A percentile compares a stretch with the other conserved stretches of the same genome.
These are phyloP conservation scores for Penicillium griseofulvum DNA, from an alignment of 2,329 filamentous ascomycete species.

Conservation along the genomic window DNA sequence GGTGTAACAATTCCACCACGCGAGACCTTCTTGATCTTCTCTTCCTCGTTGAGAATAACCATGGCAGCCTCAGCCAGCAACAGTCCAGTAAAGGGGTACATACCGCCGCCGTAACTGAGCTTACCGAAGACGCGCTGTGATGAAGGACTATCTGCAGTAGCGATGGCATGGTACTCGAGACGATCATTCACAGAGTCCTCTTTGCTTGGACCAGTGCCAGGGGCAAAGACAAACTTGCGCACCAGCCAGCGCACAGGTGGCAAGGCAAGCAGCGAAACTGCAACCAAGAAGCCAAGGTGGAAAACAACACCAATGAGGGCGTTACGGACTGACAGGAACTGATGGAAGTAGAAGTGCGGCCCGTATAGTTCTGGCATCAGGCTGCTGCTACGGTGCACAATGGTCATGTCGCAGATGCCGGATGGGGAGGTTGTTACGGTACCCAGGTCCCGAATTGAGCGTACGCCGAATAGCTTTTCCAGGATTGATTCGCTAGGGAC, in stretches of 20 bases:
- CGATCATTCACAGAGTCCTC: conserved; percentile 42
- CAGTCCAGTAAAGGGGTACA: conserved; percentile 46
- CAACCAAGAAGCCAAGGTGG: conserved; percentile 49
- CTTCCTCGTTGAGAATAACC: conserved; percentile 44
- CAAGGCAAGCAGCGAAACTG: conserved; percentile 48
- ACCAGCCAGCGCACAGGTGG: conserved; percentile 54
- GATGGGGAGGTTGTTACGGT: conserved; percentile 55
- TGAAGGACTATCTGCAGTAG: conserved; percentile 39
- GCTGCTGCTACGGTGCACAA: conserved; percentile 60
- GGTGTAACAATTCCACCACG: conserved; percentile 50
- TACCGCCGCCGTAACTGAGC: conserved; percentile 41
- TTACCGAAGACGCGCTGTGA: conserved; percentile 43
- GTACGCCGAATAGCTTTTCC: conserved; percentile 49
- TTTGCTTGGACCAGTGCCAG: conserved; percentile 50
- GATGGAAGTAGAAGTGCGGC: conserved; percentile 56
- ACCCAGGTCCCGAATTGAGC: conserved; percentile 57
- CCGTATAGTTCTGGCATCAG: conserved; percentile 59
- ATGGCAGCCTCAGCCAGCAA: conserved; percentile 47
- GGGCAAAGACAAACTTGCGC: conserved; percentile 48
- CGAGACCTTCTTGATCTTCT: conserved; percentile 41
- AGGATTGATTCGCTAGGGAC: conserved; percentile 31
- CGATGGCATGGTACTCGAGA: conserved; percentile 47
- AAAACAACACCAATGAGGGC: conserved; percentile 48
- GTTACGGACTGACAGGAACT: conserved; percentile 55
- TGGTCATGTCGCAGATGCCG: conserved; percentile 53